Evolutionary conservation across 1,284 basidiomycete genomes (phyloP), one percentile per base, ranked within the genome.

Genomic region (Puccinia triticina): DNA sequence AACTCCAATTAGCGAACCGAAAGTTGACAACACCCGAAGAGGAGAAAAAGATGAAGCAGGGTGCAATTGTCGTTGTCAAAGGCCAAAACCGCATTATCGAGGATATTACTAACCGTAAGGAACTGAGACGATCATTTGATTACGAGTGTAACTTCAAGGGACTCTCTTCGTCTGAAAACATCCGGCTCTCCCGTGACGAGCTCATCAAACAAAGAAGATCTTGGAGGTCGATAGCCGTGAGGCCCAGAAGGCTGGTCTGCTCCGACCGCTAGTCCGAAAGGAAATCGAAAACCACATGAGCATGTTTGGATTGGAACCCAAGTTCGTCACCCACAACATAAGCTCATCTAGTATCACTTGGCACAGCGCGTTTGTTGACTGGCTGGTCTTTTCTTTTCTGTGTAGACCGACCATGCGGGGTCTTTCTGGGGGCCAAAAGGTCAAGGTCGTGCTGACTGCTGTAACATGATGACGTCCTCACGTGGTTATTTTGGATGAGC

Each of bases 401-500:
- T 48, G 77, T n/a, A n/a, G n/a, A n/a, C n/a, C n/a, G 81, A 82
- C 81, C 85, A 96, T 96, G 94, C 91, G 94, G 84, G 96, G 96
- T 92, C 92, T 98, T 76, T 97, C 95, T 83, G 97, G 97, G 89
- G 97, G 97, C 88, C 97, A 99, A 89, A 99, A 99, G 90, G 96
- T 98, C 88, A 98, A 98, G 92, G 96, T 99, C 86, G 96, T 98
- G 37, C 94, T 98, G 86, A 96, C 95, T 89, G 95, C 96, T 85
- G 95, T 96, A 72, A 98, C 95, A 71, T 98, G 96, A 95, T 94
- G 95, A 88, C 93, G 95, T 85, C 97, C 96, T 83, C 97, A 99
- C 90, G 89, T 98, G 88, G 93, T 99, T 88, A 95, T 95, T 88
- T 90, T 99, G 87, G 96, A 98, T 89, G 96, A 99, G 90, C 96